A percentile compares a stretch with the other conserved stretches of the same genome.
Evolutionary conservation across 331 rosid genomes (phyloP).

Genomic region (Malus hybrid): DNA sequence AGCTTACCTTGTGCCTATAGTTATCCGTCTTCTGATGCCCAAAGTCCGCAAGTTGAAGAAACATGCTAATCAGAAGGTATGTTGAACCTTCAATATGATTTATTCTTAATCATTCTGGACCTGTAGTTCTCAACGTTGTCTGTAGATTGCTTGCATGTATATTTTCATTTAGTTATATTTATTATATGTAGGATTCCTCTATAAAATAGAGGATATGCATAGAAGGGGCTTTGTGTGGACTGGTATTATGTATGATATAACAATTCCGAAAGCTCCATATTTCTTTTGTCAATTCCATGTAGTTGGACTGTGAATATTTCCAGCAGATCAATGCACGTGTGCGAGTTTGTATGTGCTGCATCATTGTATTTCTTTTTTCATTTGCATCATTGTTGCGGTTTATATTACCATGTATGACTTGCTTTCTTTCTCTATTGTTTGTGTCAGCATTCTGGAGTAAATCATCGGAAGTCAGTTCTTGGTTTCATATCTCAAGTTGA

Average conservation of each 20-base stretch:
- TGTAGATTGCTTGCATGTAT: neutral
- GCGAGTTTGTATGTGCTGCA: neutral
- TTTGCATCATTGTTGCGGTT: neutral
- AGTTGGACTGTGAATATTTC: neutral
- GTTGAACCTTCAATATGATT: neutral
- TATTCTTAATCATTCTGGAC: neutral
- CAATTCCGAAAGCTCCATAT: no score
- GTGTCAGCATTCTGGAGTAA: constrained; percentile 67
- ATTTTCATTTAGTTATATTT: neutral
- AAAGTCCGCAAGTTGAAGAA: constrained; percentile 80
- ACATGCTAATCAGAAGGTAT: constrained; percentile 84
- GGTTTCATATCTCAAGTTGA: constrained; percentile 77
- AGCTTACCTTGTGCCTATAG: constrained; percentile 57
- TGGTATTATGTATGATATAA: no score
- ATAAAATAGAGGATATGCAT: neutral
- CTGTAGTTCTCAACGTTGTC: neutral
- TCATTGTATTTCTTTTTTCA: neutral
- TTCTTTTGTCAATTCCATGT: neutral
- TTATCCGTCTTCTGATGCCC: constrained; percentile 77
- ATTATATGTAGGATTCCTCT: neutral
- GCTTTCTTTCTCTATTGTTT: neutral
- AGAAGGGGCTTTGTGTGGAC: neutral
- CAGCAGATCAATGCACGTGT: neutral
- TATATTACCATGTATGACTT: neutral
- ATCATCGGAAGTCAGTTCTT: constrained; percentile 80